A percentile compares a stretch with the other conserved stretches of the same genome.
These are phyloP conservation scores for Acanthamoeba castellanii DNA, from an alignment of 208 protist genomes.

Conservation along the genomic window DNA sequence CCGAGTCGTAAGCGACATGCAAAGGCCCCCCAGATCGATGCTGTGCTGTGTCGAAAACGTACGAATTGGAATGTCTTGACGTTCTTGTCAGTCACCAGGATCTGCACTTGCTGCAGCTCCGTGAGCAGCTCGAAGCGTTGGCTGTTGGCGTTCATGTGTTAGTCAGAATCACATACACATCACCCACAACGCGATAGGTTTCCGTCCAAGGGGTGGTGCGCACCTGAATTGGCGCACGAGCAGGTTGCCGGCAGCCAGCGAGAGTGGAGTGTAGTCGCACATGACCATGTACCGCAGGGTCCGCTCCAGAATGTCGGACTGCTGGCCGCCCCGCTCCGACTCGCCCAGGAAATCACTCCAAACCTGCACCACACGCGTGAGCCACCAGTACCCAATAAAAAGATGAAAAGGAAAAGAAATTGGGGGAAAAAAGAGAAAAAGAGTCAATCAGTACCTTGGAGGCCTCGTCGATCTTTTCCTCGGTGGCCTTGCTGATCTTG, in stretches of 20 bases:
- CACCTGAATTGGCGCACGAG: constrained; percentile 71
- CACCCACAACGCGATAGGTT: neutral
- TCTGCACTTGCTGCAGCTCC: constrained; percentile 49
- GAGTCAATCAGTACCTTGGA: neutral
- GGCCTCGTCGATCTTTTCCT: constrained; percentile 34
- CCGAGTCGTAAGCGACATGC: neutral
- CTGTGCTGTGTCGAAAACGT: too few relatives aligned
- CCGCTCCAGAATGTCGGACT: neutral
- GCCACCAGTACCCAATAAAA: too few relatives aligned
- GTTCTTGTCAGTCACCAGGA: constrained; percentile 62
- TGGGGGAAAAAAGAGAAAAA: neutral
- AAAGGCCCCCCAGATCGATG: too few relatives aligned
- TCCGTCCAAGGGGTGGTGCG: neutral
- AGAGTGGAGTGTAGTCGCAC: constrained; percentile 65
- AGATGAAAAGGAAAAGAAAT: neutral
- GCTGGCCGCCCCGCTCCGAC: neutral
- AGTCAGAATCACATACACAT: neutral
- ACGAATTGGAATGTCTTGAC: constrained; percentile 62
- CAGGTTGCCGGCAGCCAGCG: constrained; percentile 35
- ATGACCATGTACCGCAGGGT: constrained; percentile 31
- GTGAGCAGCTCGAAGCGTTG: constrained; percentile 60
- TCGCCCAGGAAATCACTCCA: neutral
- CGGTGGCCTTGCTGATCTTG: constrained; percentile 55
- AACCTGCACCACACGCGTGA: neutral
- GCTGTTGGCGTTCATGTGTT: neutral